Conservation (phyloP, 73 alveolate genomes). For the Blepharisma stoltei region DNA sequence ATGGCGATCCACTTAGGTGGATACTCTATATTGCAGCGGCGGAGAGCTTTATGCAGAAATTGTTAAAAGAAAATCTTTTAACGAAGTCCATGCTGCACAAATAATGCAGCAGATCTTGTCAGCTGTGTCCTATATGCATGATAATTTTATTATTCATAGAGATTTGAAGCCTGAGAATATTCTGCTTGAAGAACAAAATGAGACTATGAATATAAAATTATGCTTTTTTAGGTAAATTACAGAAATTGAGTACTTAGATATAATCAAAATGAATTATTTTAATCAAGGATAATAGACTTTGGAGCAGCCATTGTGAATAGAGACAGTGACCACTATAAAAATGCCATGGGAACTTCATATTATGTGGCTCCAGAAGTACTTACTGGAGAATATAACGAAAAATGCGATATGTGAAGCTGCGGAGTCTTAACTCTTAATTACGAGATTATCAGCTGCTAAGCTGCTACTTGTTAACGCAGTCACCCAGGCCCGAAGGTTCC, state of each 20-base stretch:
- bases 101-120: slow-evolving; percentile 85
- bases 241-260: too few species aligned
- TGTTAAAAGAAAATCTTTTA: slow-evolving; percentile 63
- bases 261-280: too few species aligned
- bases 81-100: slow-evolving; percentile 73
- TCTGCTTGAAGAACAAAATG: slow-evolving; percentile 69
- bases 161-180: slow-evolving; percentile 86
- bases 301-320: slow-evolving; percentile 51
- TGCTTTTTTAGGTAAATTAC: too few species aligned
- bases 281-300: slow-evolving; percentile 91
- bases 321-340: neutral
- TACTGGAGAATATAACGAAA: neutral
- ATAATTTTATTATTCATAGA: slow-evolving; percentile 84
- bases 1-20: too few species aligned
- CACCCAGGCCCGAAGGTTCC: too few species aligned
- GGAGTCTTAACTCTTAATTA: slow-evolving; percentile 13
- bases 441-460: too few species aligned
- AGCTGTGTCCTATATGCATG: slow-evolving; percentile 92
- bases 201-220: slow-evolving; percentile 55
- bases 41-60: slow-evolving; percentile 85
- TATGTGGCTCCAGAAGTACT: slow-evolving; percentile 17
- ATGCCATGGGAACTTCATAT: slow-evolving; percentile 1
- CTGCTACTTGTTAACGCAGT: too few species aligned
- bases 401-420: slow-evolving; percentile 16
- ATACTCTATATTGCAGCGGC: slow-evolving; percentile 56